Evolutionary conservation across 495 filamentous ascomycete genomes (phyloP), one percentile per base, ranked within the genome.

Genomic region (Aspergillus biplanus): DNA sequence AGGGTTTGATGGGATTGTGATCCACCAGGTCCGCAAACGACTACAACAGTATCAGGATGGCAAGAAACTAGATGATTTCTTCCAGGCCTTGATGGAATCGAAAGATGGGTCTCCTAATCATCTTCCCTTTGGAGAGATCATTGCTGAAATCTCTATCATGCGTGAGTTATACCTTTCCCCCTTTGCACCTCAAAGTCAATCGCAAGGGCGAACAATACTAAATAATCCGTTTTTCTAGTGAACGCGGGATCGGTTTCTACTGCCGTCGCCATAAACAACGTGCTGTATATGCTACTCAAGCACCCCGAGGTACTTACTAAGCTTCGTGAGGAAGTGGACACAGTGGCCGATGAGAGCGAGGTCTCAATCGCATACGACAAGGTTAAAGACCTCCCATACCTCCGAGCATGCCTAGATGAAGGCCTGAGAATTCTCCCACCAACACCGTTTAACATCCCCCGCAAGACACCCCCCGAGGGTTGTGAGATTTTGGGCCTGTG

Each of bases 221-320:
- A 27, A 27, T 27, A 27, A 27, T 27, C 1, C 21, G 21, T 27
- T 27, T 27, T 27, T 27, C 21, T 2, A 27, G 71, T 87, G 67
- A 81, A 84, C 44, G 84, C 82, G 9, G 85, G 85, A 0, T 75
- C 75, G 4, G 82, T 81, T 57, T 85, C 83, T 0, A 84, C 84
- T 1, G 81, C 80, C 0, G 78, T 81, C n/a, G 76, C 79, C 0
- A 59, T 86, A 52, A 70, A 67, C 11, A 80, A 79, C 31, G 69
- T 71, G 13, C 58, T 89, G 63, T 87, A 81, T 67, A 71, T 78
- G 37, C 75, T 90, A 0, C 62, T 87, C 35, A 82, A 79, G 46
- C 75, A 85, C 60, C 84, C 82, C 0, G 65, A 76, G 3, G 69
- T 68, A 1, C 72, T 86, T 58, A 61, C 66, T 6, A 84, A 80